These are phyloP conservation scores for Puccinia triticina DNA, from an alignment of 1,284 basidiomycete species.

Conservation along the genomic window DNA sequence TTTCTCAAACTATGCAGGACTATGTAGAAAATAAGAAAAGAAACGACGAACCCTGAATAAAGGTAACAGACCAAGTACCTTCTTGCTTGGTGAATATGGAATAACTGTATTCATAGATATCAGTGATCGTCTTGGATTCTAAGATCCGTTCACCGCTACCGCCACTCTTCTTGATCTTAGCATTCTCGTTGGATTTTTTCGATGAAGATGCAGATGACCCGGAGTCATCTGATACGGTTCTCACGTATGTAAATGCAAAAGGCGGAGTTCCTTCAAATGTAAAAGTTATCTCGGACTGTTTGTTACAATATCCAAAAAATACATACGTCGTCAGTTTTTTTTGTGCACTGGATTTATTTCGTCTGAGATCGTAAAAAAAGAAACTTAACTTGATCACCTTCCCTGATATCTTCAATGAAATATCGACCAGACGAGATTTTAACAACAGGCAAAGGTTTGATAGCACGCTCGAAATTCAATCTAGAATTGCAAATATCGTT, in stretches of 20 bases:
- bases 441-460: slow-evolving; percentile 84
- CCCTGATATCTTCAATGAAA: slow-evolving; percentile 80
- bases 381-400: slow-evolving; percentile 64
- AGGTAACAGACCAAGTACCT: slow-evolving; percentile 49
- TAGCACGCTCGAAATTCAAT: slow-evolving; percentile 72
- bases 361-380: not conserved
- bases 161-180: not conserved
- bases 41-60: slow-evolving; percentile 43
- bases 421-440: slow-evolving; percentile 81
- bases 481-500: slow-evolving; percentile 70
- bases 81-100: slow-evolving; percentile 46
- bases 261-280: slow-evolving; percentile 85
- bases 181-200: not conserved
- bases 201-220: not conserved
- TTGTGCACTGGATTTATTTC: not conserved
- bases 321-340: slow-evolving; percentile 2
- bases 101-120: slow-evolving; percentile 44
- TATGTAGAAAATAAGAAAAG: not conserved
- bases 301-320: not conserved
- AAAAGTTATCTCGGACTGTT: slow-evolving; percentile 91
- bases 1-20: not conserved
- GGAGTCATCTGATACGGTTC: slow-evolving; percentile 59
- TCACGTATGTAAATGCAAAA: slow-evolving; percentile 74
- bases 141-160: slow-evolving; percentile 35
- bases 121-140: slow-evolving; percentile 45